Base-by-base conservation (phyloP, 306 rosid genomes). In the Elaeagnus macrophylla region DNA sequence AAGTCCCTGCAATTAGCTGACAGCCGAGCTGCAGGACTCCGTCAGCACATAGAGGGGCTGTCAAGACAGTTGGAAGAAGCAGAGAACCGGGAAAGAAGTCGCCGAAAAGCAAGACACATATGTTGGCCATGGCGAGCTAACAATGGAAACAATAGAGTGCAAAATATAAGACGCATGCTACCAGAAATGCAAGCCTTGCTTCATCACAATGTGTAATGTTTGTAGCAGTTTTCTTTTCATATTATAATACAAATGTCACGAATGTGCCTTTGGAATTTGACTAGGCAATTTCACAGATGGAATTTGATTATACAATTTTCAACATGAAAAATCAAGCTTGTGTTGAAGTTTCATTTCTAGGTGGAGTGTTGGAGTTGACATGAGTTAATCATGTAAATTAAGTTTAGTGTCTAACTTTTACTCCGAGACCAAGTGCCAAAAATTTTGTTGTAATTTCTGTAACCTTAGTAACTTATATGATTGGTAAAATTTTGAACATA, bases 121-220 rank as follows among this genome's bases (percentile, higher is more conserved):
- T 88, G 96, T 76, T 88, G 96, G 96, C 94, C 96, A 59, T 88
- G 96, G 90, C 77, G 78, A 58, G 9, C 62, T 62, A 55, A 20
- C 73, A 45, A 36, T 66, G 48, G 69, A 53, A 57, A 57, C 39
- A 55, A 80, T 48, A 72, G 70, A 49, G 54, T 70, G 69, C 65
- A 39, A 6, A 64, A 74, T 68, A 64, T 57, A 6, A 73, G 60
- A 57, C 72, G 78, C 32, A 70, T 77, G 83, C 68, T 75, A n/a
- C 96, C 96, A 64, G 90, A 84, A 69, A 88, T 88, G 94, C 87
- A 88, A 39, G 79, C 89, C 41, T 68, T 88, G 38, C 72, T 77
- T 57, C 66, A 67, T 12, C 75, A 61, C 60, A 37, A 48, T 57
- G 51, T 51, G 11, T 72, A 56, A 68, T 48, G 18, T 44, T 59